Evolutionary conservation across 1,139 yeast species (phyloP), one percentile per base, ranked within the genome.

Genomic region (Protomyces inouyei): DNA sequence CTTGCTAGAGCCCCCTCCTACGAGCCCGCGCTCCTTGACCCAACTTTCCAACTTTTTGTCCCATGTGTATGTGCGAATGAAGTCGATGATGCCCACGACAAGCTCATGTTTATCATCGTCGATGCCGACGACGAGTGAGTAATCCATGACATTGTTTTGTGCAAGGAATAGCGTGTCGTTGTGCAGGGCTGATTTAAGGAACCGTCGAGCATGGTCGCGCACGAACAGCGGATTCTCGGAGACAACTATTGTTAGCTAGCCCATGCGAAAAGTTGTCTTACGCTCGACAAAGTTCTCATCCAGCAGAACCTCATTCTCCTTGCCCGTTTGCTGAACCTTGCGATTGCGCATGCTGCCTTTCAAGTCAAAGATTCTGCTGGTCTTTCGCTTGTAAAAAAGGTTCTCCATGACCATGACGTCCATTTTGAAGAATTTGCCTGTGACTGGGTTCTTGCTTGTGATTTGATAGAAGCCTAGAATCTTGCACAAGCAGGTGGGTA

Each of bases 81-180:
- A 95, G 75, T 95, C 75, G 69, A 54, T 93, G 55, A 95, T 93
- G 4, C 99, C 99, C 43, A 92, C 96, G 52, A 92, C 89, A 52
- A 92, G 78, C 64, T 85, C 84, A 61, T 84, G 81, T 57, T 82
- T 82, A 46, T 84, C 85, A 59, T 85, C 84, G 71, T 88, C 95
- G 59, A 95, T 88, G 0, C 98, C 98, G 68, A 95, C 87, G 16
- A 95, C 96, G 69, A 95, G 79, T 0, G 98, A 92, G 72, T 95
- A 95, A 75, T 95, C 99, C 99, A 95, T 95, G 12, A 95, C 98
- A 72, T 95, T 96, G 97, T 93, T 91, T 70, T 95, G 95, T 14
- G 96, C 93, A 64, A 95, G 78, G 74, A 93, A 95, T 43, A 95
- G 78, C 0, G 98, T 93, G 72, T 95, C 99, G 73, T 95, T 95